Base-by-base conservation (phyloP, 345 rosid species). In the Camelina hispida region DNA sequence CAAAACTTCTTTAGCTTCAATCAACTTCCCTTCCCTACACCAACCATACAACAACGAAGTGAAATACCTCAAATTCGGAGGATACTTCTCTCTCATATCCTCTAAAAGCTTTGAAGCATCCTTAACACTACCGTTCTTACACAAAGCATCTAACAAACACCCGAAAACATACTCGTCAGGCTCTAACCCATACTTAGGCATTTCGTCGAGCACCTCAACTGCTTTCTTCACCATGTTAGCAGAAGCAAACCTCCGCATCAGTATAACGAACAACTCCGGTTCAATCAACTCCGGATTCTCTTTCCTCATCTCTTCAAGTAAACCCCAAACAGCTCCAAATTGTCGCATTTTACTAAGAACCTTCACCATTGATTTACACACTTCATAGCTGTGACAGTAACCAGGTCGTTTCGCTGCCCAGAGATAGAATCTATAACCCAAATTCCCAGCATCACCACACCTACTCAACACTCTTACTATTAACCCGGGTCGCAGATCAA, bases 31-130 rank as follows among this genome's bases (percentile, higher is more conserved):
- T 83, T 91, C 93, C 54, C 81, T 83, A 69, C 99, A 95, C 99
- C 98, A 91, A 78, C 97, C 98, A 72, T 94, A 87, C 77, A 94
- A 73, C 86, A 94, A 79, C 12, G 86, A 87, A 11, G 98, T 94
- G 28, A 91, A 91, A 80, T 86, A 87, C 79, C 78, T 81, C 47
- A 94, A 82, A 78, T 72, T 82, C 2, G 91, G 97, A 22, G 65
- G 68, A 75, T 86, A 94, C 70, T 75, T 87, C 63, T 63, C 82
- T 46, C 81, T 84, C 92, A 87, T 87, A 37, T 89, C 97, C 65
- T 90, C 92, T 3, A 90, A 88, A 47, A 91, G 82, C 57, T 81
- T 74, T 37, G 98, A 93, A n/a, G 97, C 98, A 51, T 90, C 93
- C 82, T 91, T 90, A 7, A 87, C 97, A 71, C 86, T 81, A 18